Percentiles rank a stretch among this genome's conserved stretches.
Conservation (phyloP, 805 yeast genomes). For the Suhomyces kilbournensis region DNA sequence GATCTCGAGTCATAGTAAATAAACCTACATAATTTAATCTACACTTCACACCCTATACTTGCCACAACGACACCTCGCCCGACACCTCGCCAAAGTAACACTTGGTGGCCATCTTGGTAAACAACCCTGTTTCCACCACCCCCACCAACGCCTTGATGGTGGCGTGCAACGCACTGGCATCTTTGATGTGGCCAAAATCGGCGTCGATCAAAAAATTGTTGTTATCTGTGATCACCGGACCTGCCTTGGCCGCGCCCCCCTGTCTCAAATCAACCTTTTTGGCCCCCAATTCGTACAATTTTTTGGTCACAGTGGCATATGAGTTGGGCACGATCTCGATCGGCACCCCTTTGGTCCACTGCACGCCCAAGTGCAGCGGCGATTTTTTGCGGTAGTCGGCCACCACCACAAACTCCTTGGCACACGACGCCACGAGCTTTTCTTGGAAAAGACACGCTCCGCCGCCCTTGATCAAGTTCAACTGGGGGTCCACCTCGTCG, state of each 20-base stretch:
- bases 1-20: constrained; percentile 63
- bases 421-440: constrained; percentile 82
- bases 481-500: constrained; percentile 81
- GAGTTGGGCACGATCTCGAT: constrained; percentile 92
- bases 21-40: background rate
- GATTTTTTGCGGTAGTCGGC: constrained; percentile 91
- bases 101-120: constrained; percentile 66
- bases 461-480: constrained; percentile 95
- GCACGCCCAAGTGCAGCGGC: constrained; percentile 60
- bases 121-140: constrained; percentile 94
- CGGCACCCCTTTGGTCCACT: constrained; percentile 91
- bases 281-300: constrained; percentile 65
- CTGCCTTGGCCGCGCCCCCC: constrained; percentile 92
- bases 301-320: constrained; percentile 68
- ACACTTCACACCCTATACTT: background rate
- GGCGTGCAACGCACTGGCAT: constrained; percentile 52
- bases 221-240: constrained; percentile 95
- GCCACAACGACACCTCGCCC: constrained; percentile 46
- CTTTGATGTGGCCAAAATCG: constrained; percentile 73
- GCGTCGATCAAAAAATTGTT: constrained; percentile 92
- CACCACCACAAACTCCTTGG: constrained; percentile 75
- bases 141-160: constrained; percentile 78
- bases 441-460: constrained; percentile 98
- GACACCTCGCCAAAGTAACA: constrained; percentile 87
- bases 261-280: constrained; percentile 63